Evolutionary conservation across 2,329 filamentous ascomycete genomes (phyloP), one percentile per base, ranked within the genome.

Genomic region (Sporothrix globosa): DNA sequence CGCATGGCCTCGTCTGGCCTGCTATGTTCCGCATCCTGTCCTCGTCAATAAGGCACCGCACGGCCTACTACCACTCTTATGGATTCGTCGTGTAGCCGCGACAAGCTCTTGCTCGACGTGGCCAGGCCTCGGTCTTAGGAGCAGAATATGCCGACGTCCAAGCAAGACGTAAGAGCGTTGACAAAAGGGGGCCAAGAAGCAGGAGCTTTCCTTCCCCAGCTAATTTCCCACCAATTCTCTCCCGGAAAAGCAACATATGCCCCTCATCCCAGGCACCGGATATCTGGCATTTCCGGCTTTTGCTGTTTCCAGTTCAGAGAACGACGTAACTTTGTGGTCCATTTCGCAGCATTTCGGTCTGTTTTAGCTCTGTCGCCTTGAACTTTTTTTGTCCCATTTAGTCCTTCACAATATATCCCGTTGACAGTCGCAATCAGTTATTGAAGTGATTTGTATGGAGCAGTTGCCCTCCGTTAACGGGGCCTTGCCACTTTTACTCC

Each of bases 141-240:
- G 48, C 48, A 58, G 56, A 58, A 56, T 68, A 27, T 53, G 58
- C 70, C 70, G 70, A 71, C 66, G 58, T 34, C 44, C 44, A 66
- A 50, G 39, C 27, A 34, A 14, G 53, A 11, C 13, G 53, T 34
- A 34, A 14, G 24, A 56, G 24, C 54, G 54, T 58, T 7, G 54
- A 58, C 54, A 41, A 58, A 65, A 46, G 5, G 44, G 44, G 46
- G 54, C 66, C 27, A 41, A 48, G 30, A 30, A 30, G 44, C n/a
- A 61, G 39, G 46, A 63, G 41, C 67, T 69, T 44, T 34, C 21
- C 30, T 60, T 9, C 54, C 39, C 46, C 39, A 61, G 39, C 39
- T 48, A 63, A 69, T 69, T 66, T 69, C 52, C 68, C 58, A 69
- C 60, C 68, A 66, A 69, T 69, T 69, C 58, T n/a, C 67, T 58